Percentiles rank a stretch among this genome's conserved stretches.
Conservation (phyloP, 2,329 filamentous ascomycete species). For the Penicillium sp. region DNA sequence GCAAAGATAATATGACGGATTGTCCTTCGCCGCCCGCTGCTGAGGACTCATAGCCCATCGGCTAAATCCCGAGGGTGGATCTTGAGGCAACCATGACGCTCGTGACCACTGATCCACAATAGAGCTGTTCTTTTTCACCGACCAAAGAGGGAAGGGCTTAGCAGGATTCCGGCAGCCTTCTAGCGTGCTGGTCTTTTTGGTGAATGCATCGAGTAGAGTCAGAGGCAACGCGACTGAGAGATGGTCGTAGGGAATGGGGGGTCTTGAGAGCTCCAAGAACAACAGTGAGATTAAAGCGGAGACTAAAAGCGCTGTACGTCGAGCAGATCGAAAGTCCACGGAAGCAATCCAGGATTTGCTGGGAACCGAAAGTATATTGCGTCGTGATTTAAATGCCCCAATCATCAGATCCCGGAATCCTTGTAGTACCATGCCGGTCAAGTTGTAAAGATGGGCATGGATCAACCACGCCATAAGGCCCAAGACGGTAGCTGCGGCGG, state of each 20-base stretch:
- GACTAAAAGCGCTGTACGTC: constrained; percentile 18
- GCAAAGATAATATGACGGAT: constrained; percentile 17
- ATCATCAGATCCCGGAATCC: constrained; percentile 18
- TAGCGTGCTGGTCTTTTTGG: constrained; percentile 19
- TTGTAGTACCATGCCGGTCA: constrained; percentile 24
- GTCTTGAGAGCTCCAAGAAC: constrained; percentile 29
- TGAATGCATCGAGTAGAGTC: constrained; percentile 34
- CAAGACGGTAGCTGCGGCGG: constrained; percentile 26
- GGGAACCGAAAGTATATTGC: constrained; percentile 18
- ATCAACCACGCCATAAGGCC: constrained; percentile 30
- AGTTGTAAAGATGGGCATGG: constrained; percentile 30
- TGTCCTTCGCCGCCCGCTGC: constrained; percentile 18
- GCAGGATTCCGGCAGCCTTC: constrained; percentile 26
- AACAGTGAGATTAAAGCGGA: constrained; percentile 28
- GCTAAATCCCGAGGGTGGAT: constrained; percentile 30
- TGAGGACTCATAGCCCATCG: constrained; percentile 28
- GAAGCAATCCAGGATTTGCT: constrained; percentile 20
- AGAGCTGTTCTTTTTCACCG: constrained; percentile 2
- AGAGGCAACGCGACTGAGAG: constrained; percentile 38
- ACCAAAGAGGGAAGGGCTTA: constrained; percentile 28
- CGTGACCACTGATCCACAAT: constrained; percentile 22
- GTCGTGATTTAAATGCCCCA: constrained; percentile 16
- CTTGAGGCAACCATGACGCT: constrained; percentile 34
- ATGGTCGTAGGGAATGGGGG: constrained; percentile 38
- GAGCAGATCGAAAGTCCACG: constrained; percentile 19